Base-by-base conservation (phyloP, 352 stramenopile species). In the Thalassiosira gravida region DNA sequence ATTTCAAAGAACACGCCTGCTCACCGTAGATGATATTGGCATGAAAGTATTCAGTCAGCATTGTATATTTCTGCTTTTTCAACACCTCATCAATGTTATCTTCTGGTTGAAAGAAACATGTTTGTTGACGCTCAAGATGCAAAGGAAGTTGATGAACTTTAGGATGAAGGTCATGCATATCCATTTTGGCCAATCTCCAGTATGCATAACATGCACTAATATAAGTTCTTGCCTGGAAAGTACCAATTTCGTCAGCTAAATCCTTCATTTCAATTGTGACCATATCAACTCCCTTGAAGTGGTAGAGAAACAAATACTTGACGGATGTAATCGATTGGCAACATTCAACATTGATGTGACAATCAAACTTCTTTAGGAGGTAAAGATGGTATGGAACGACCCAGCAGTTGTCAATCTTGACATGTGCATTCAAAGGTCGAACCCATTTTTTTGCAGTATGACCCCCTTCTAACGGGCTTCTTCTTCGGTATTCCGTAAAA, bases 281-380 rank as follows among this genome's bases (percentile, higher is more conserved):
- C 49, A 3, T 69, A n/a, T 93, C 86, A 1, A 66, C 35, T 1
- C 89, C 80, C 66, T 90, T 93, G 76, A 89, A 91, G 0, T 91
- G 69, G 42, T 95, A 93, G 59, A 91, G 86, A 79, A 87, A 88
- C 0, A 95, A 22, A 59, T 93, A 92, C 65, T 92, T 92, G 24
- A 92, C 39, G 0, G 80, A 73, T 3, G 25, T 63, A 25, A 82
- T 70, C 11, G 56, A 67, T 0, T 55, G 64, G 46, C 87, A 90
- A 1, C 92, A 76, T 49, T 93, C 78, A 22, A 93, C 72, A 57
- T 91, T 92, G 68, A 91, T 89, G 66, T 93, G 91, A 30, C 81
- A 91, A 14, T 89, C 67, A 65, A 82, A 94, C 64, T 86, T 91
- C 2, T 80, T 55, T 0, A 74, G 74, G 1, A 94, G 63, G 35